Conservation (phyloP, 129 eudicot genomes). For the Artemisia argyi region DNA sequence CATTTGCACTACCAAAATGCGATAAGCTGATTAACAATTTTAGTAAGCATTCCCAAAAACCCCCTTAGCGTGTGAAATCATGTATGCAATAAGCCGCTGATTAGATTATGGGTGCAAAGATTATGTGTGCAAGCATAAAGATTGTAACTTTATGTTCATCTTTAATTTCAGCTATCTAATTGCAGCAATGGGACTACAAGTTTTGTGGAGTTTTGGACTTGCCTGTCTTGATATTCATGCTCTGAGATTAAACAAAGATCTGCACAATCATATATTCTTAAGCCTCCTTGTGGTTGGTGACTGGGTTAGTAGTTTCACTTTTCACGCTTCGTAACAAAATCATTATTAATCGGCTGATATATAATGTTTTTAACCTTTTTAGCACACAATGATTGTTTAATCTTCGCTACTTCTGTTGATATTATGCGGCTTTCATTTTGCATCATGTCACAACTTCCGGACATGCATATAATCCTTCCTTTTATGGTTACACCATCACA, state of each 20-base stretch:
- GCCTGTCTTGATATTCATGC: conserved; percentile 80
- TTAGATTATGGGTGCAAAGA: neutral
- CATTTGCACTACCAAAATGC: no score
- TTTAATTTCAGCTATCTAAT: conserved; percentile 68
- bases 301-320: conserved; percentile 54
- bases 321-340: neutral
- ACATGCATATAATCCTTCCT: neutral
- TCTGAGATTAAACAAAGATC: conserved; percentile 52
- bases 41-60: no score
- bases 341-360: neutral
- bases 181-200: conserved; percentile 83
- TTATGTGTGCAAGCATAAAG: neutral
- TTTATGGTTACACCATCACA: no score
- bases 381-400: neutral
- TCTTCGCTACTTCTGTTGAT: neutral
- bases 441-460: neutral
- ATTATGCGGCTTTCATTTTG: neutral
- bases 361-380: conserved; percentile 1
- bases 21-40: no score
- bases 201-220: conserved; percentile 80
- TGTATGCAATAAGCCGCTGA: no score
- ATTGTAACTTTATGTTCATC: conserved; percentile 16
- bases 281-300: conserved; percentile 79
- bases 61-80: no score
- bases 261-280: conserved; percentile 54